Conservation (phyloP, 192 early-diverging fungal genomes). For the Podila minutissima region DNA sequence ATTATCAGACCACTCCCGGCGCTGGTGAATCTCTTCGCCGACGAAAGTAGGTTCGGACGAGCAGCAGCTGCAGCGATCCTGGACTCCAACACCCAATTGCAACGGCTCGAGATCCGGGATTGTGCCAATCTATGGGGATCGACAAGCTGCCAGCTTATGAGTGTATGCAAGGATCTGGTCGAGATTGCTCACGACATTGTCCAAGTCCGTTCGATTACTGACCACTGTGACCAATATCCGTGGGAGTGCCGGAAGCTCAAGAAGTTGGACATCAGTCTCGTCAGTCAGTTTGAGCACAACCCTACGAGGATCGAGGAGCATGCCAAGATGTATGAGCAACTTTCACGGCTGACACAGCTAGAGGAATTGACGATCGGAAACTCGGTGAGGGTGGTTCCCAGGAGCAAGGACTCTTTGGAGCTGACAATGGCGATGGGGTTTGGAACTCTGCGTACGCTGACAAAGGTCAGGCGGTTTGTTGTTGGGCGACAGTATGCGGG, state of each 20-base stretch:
- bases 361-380: conserved; percentile 4
- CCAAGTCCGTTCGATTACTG: conserved; percentile 3
- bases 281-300: neutral
- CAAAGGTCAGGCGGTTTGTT: too few relatives aligned
- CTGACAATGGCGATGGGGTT: too few relatives aligned
- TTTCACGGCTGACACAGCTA: neutral
- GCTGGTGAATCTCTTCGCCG: conserved; percentile 12
- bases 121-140: neutral
- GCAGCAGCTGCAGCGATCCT: neutral
- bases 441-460: too few relatives aligned
- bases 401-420: too few relatives aligned
- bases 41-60: neutral
- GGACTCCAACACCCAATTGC: neutral
- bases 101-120: conserved; percentile 9
- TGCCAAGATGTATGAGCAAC: conserved; percentile 8
- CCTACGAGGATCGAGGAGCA: neutral
- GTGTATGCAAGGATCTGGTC: neutral
- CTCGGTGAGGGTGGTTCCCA: too few relatives aligned
- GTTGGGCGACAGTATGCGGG: too few relatives aligned
- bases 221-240: neutral
- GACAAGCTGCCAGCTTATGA: conserved; percentile 3
- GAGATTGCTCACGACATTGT: conserved; percentile 7
- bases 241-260: conserved; percentile 11
- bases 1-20: conserved; percentile 10
- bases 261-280: conserved; percentile 11